Base-by-base conservation (phyloP, 306 rosid genomes). In the Acacia confusa region DNA sequence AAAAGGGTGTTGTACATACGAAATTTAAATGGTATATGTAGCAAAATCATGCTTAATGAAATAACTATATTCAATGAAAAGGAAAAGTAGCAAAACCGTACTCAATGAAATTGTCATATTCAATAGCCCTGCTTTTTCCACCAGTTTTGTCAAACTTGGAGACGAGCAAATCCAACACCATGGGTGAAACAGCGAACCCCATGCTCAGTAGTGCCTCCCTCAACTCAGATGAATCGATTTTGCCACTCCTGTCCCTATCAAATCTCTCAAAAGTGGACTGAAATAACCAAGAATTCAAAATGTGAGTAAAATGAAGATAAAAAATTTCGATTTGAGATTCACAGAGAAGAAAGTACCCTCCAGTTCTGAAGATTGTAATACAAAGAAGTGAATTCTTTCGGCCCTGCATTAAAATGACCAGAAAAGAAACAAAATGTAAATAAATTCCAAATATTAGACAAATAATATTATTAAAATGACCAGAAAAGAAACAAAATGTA, bases 91-190 rank as follows among this genome's bases (percentile, higher is more conserved):
- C 27, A 80, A 78, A 70, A 53, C 50, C 87, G 5, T 87, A 95
- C 99, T 95, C 99, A 3, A 95, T 95, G 91, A 95, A 95, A 53
- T 95, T 95, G 80, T 95, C 98, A 81, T 95, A 95, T 93, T 93
- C 99, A 32, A 95, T 65, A 75, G 98, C 97, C 87, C 17, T 88
- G 87, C 55, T 79, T 81, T 74, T 84, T 72, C 99, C 99, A 70
- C 98, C 99, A 76, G 94, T 85, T 84, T 95, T 95, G 84, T 95
- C 99, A 53, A 92, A 95, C 91, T 95, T 95, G 30, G 97, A 91
- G 85, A 95, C 96, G 15, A 95, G 97, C 88, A 95, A 80, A 58
- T 93, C 98, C 92, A 95, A 82, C 25, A 95, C 96, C 47, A 28
- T 47, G 2, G 97, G 98, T 9, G 98, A 88, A 70, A 95, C 94